Evolutionary conservation across 208 protist species (phyloP).

Genomic region (Wallacemonas collosoma): DNA sequence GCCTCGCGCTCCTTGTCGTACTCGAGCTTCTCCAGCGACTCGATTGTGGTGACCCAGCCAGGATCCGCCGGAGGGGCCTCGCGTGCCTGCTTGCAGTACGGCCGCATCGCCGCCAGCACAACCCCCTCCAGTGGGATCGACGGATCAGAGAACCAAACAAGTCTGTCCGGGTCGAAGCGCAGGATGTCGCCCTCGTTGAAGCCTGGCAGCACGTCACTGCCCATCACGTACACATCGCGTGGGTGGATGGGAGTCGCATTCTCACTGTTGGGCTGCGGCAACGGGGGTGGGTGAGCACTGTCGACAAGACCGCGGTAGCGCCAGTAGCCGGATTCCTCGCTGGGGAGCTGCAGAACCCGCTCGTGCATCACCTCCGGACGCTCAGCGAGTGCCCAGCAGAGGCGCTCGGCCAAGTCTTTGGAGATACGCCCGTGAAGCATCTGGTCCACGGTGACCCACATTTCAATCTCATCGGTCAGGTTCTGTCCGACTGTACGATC

Average conservation of each 20-base stretch:
- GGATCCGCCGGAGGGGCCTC: conserved; percentile 59
- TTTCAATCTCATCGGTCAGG: conserved; percentile 76
- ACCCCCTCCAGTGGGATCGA: conserved; percentile 77
- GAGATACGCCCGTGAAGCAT: conserved; percentile 82
- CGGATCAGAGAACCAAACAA: conserved; percentile 66
- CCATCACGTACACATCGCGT: conserved; percentile 83
- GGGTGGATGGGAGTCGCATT: conserved; percentile 36
- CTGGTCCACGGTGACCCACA: conserved; percentile 82
- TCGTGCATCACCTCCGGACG: conserved; percentile 64
- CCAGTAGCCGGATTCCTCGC: conserved; percentile 63
- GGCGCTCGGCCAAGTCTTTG: conserved; percentile 59
- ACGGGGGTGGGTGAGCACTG: conserved; percentile 50
- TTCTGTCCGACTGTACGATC: conserved; percentile 37
- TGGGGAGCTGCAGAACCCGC: conserved; percentile 53
- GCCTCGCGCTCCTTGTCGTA: conserved; percentile 21
- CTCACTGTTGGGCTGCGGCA: conserved; percentile 24
- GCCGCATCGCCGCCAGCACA: conserved; percentile 80
- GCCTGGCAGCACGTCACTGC: conserved; percentile 66
- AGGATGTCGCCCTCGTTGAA: conserved; percentile 88
- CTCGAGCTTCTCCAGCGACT: conserved; percentile 1
- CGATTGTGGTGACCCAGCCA: conserved; percentile 49
- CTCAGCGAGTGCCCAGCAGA: conserved; percentile 76
- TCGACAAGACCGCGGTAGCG: conserved; percentile 80
- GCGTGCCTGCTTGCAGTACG: conserved; percentile 68
- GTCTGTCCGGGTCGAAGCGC: conserved; percentile 45